A percentile compares a stretch with the other conserved stretches of the same genome.
Conservation (phyloP, 768 basidiomycete genomes). For the Tremella fuciformis region DNA sequence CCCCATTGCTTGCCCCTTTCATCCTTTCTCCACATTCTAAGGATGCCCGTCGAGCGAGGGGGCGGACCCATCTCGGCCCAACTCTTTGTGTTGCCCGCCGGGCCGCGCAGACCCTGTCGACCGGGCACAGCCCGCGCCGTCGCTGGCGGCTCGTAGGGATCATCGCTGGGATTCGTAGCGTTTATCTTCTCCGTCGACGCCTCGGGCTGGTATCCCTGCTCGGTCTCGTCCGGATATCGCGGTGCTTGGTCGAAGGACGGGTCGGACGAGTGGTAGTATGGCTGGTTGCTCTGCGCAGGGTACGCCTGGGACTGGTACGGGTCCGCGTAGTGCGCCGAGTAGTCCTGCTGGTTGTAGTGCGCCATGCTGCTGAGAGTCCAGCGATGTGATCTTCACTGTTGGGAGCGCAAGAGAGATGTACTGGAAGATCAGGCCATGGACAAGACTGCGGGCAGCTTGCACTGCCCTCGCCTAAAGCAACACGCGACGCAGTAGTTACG, state of each 20-base stretch:
- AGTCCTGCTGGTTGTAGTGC: conserved; percentile 8
- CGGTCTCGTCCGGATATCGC: background rate
- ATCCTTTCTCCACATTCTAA: conserved; percentile 52
- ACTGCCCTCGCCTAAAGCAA: too few species aligned
- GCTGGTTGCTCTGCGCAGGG: background rate
- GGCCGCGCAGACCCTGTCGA: conserved; percentile 26
- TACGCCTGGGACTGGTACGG: background rate
- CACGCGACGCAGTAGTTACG: too few species aligned
- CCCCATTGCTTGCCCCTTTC: conserved; percentile 50
- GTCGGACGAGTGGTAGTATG: conserved; percentile 1
- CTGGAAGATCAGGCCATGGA: too few species aligned
- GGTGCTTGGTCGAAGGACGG: conserved; percentile 1
- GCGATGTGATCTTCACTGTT: too few species aligned
- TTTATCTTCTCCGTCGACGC: conserved; percentile 35
- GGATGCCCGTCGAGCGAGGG: conserved; percentile 48
- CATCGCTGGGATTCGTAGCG: conserved; percentile 9
- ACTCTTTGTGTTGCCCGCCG: conserved; percentile 25
- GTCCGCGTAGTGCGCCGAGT: conserved; percentile 7
- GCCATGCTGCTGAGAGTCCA: conserved; percentile 4
- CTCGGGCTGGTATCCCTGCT: conserved; percentile 8
- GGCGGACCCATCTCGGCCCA: conserved; percentile 39
- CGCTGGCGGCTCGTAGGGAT: conserved; percentile 7
- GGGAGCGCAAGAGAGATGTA: too few species aligned
- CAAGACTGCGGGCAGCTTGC: too few species aligned
- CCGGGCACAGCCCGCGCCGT: conserved; percentile 35